Base-by-base conservation (phyloP, 2,329 filamentous ascomycete genomes). In the Ceratocystis alfenasii region DNA sequence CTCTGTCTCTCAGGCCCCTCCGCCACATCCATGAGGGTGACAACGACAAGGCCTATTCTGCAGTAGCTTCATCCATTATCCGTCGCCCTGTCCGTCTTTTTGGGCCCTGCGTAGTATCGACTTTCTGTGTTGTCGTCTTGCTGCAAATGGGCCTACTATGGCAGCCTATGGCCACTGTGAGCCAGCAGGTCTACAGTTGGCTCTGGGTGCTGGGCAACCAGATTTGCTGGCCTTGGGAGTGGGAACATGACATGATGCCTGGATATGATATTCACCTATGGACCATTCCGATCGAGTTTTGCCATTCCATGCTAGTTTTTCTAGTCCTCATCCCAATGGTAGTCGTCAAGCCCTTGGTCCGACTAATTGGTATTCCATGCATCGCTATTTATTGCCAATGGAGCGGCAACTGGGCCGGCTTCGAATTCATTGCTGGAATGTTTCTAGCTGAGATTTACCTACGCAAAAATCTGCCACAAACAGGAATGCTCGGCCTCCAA, bases 281-380 rank as follows among this genome's bases (percentile, higher is more conserved):
- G 83, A 85, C 83, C 4, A 85, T 86, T 55, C 83, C 83, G 2
- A 78, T 84, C 60, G 83, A 86, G 71, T 84, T 83, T 70, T 77
- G 80, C 67, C 81, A 79, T 71, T 83, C 81, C 1, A 78, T 86
- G 71, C 76, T 81, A 67, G 76, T 85, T 8, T 85, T 85, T 72
- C 73, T 84, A 6, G 75, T 77, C 12, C 72, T 83, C 25, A 67
- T 83, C 3, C 82, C 77, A 22, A 77, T 80, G 8, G 79, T 79
- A 5, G 75, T 79, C 30, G 71, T 83, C 41, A 76, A 76, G 46
- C 76, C 74, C 1, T 69, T 74, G 10, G 69, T 78, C 57, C 76
- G 83, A 22, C 74, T 80, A 36, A 68, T 76, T 25, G 74, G 76
- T n/a, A 70, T 84, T 12, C 71, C 69, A 17, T 65, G 73, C 1